Conservation (phyloP, 495 filamentous ascomycete genomes). For the Recurvomyces mirabilis region DNA sequence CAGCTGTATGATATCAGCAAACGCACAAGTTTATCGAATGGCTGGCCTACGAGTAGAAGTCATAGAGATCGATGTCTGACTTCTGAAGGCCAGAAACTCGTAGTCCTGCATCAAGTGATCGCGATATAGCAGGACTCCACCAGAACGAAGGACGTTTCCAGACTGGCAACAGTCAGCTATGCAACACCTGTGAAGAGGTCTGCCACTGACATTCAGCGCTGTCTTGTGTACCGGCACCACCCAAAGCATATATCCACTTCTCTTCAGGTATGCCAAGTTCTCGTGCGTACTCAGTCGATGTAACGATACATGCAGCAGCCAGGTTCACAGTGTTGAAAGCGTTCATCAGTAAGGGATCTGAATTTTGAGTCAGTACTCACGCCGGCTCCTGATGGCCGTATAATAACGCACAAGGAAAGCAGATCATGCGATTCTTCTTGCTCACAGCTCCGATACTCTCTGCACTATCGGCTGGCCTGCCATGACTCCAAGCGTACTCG, state of each 20-base stretch:
- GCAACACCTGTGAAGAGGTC: neutral
- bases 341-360: conserved; percentile 51
- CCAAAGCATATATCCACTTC: conserved; percentile 46
- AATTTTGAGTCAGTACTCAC: neutral
- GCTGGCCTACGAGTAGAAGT: conserved; percentile 47
- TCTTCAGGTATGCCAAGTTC: conserved; percentile 39
- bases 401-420: conserved; percentile 35
- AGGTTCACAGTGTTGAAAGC: conserved; percentile 50
- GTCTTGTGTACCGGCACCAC: conserved; percentile 43
- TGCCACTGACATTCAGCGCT: conserved; percentile 33
- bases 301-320: conserved; percentile 42
- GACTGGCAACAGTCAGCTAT: conserved; percentile 28
- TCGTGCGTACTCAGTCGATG: conserved; percentile 37
- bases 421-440: conserved; percentile 45
- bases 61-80: conserved; percentile 41
- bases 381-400: neutral
- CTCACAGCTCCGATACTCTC: conserved; percentile 35
- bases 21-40: too few species aligned
- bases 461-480: conserved; percentile 28
- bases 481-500: conserved; percentile 39
- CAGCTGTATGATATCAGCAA: conserved; percentile 33
- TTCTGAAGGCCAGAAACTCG: conserved; percentile 27
- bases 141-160: conserved; percentile 45
- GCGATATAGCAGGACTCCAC: conserved; percentile 39
- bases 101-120: conserved; percentile 39